These are phyloP conservation scores for Hymenotorrendiella dingleyae DNA, from an alignment of 2,329 filamentous ascomycete species.

Conservation along the genomic window DNA sequence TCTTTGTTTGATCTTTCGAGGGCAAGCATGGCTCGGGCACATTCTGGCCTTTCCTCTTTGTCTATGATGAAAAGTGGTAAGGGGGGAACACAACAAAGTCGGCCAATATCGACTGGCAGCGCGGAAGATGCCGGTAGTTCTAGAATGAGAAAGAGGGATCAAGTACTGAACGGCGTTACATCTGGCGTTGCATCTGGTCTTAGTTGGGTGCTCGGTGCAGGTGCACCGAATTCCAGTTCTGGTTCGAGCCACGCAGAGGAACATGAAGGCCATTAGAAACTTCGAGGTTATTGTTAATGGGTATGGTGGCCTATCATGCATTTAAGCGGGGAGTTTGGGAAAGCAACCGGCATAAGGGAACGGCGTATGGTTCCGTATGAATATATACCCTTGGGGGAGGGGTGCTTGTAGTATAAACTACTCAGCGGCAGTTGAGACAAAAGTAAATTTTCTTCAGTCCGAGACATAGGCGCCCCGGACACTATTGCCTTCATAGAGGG, in stretches of 20 bases:
- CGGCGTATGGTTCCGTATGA: no score
- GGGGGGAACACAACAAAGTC: constrained; percentile 21
- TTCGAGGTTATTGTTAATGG: not conserved
- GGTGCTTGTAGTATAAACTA: no score
- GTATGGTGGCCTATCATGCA: not conserved
- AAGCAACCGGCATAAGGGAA: no score
- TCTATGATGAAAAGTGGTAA: constrained; percentile 27
- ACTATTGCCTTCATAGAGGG: no score
- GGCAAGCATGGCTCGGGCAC: constrained; percentile 53
- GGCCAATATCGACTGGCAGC: constrained; percentile 26
- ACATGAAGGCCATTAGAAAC: no score
- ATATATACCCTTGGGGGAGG: no score
- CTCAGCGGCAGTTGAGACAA: no score
- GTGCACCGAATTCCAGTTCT: no score
- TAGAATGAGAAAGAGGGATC: constrained; percentile 60
- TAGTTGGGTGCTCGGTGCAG: constrained; percentile 60
- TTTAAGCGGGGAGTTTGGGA: not conserved
- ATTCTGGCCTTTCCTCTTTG: constrained; percentile 51
- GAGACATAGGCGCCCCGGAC: no score
- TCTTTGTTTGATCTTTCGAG: constrained; percentile 59
- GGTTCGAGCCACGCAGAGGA: not conserved
- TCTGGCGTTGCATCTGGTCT: constrained; percentile 62
- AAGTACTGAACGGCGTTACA: constrained; percentile 59
- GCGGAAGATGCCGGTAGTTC: constrained; percentile 17
- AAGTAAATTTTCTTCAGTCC: no score